A percentile compares a stretch with the other conserved stretches of the same genome.
Evolutionary conservation across 1,284 basidiomycete species (phyloP).

Genomic region (Ustilago loliicola): DNA sequence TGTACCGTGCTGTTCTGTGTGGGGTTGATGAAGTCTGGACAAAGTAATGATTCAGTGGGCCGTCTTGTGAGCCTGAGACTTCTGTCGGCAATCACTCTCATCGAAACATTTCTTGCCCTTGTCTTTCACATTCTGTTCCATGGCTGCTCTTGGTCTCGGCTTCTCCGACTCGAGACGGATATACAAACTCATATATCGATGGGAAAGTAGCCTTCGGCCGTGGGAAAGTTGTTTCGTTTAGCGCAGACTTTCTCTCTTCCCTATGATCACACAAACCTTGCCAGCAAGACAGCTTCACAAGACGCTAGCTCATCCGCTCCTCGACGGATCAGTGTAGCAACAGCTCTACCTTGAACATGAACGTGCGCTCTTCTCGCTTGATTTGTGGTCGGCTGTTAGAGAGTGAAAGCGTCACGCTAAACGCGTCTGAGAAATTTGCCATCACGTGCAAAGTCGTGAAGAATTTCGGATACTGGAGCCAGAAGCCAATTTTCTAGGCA

Average conservation of each 20-base stretch:
- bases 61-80: too few species aligned
- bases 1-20: not conserved
- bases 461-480: not conserved
- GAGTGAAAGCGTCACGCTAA: conserved; percentile 5
- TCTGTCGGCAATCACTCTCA: too few species aligned
- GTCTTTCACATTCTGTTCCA: too few species aligned
- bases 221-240: conserved; percentile 19
- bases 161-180: not conserved
- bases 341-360: too few species aligned
- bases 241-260: not conserved
- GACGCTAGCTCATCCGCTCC: not conserved
- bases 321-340: not conserved
- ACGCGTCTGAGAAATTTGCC: conserved; percentile 27
- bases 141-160: not conserved
- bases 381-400: not conserved
- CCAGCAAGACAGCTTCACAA: conserved; percentile 9
- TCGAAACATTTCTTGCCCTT: too few species aligned
- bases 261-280: conserved; percentile 22
- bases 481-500: not conserved
- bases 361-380: not conserved
- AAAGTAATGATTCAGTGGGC: not conserved
- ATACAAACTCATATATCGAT: not conserved
- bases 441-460: conserved; percentile 22
- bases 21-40: conserved; percentile 9
- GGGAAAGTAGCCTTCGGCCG: conserved; percentile 7